phyloP scores from a whole-genome alignment of 495 filamentous ascomycete species.

The Tuber calosporum region DNA sequence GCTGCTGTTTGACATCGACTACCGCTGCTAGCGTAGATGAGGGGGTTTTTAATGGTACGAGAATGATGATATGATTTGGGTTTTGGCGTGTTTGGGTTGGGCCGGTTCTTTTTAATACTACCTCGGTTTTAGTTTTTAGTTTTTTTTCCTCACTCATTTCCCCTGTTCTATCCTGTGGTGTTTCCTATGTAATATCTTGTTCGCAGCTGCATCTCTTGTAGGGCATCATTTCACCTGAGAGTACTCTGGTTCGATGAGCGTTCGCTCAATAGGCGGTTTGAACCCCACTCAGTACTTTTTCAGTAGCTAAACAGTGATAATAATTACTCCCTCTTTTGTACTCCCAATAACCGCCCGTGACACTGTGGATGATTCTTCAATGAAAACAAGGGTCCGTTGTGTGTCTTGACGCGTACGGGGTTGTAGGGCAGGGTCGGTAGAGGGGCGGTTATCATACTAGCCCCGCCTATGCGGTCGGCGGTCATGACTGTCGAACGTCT shows the following conservation, averaged over 20 bases:
- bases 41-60: background rate
- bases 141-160: background rate
- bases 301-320: background rate
- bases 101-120: background rate
- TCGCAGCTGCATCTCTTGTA: background rate
- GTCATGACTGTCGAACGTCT: conserved; percentile 23
- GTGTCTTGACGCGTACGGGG: background rate
- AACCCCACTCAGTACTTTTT: background rate
- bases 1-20: background rate
- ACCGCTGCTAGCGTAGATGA: background rate
- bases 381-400: background rate
- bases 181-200: background rate
- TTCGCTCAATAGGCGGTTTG: background rate
- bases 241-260: background rate
- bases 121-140: background rate
- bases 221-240: background rate
- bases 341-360: background rate
- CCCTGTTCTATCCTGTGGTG: background rate
- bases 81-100: background rate
- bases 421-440: background rate
- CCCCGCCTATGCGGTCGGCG: conserved; percentile 25
- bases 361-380: background rate
- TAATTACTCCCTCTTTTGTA: background rate
- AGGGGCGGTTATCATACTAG: conserved; percentile 5
- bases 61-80: background rate